Evolutionary conservation across 2,329 filamentous ascomycete genomes (phyloP), one percentile per base, ranked within the genome.

Genomic region (Bipolaris oryzae): DNA sequence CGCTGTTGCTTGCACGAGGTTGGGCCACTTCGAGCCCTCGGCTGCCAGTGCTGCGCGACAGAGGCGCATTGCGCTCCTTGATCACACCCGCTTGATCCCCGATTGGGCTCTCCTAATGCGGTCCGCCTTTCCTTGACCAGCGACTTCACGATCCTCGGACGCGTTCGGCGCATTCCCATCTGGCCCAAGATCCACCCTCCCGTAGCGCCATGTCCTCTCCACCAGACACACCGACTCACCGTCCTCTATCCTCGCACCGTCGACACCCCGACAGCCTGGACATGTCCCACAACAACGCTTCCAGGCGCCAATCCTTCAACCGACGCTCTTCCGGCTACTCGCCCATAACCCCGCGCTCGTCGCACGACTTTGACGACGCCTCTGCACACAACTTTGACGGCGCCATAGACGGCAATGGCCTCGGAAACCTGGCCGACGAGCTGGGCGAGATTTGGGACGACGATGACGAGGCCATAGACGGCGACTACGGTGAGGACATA

Each of bases 351-450:
- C 76, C 77, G 31, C 74, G 74, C 43, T 77, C 75, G 10, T 73
- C 72, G 54, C 74, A 71, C n/a, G 70, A 74, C 10, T 76, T 77
- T 57, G 78, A 79, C 16, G 73, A 77, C 51, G 69, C 71, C 42
- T 74, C 74, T 2, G 74, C 69, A 38, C 76, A 77, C 13, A 71
- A 73, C 54, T 73, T 74, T 7, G 75, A 74, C 50, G 74, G 72
- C 9, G 72, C 67, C 15, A 74, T 71, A 48, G 78, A 77, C 44
- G 85, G 85, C 59, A 67, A 65, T 54, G 88, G 88, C 7, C 79
- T 92, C 60, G 91, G 90, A 31, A 93, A 92, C 66, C 76, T 95
- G 46, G 91, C 91, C 1, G 91, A 94, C 75, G 91, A 95, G 75
- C 79, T 95, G 45, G 91, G 89, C 1, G 89, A 90, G 37, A 87